Base-by-base conservation (phyloP, 2,329 filamentous ascomycete genomes). In the Triangularia verruculosa region DNA sequence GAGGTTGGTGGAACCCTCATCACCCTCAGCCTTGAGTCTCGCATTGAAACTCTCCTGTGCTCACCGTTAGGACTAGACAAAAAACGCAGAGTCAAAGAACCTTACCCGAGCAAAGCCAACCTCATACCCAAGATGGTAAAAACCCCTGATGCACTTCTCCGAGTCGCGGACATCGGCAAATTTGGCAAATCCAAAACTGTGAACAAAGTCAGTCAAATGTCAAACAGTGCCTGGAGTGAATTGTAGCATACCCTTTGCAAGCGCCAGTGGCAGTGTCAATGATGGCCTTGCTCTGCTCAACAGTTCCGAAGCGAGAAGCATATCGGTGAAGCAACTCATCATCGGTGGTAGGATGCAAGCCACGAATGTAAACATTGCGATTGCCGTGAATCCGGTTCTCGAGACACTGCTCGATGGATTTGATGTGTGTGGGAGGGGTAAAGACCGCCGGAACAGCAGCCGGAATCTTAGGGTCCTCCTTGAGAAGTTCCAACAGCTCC, bases 231-330 rank as follows among this genome's bases (percentile, higher is more conserved):
- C 25, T 58, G 65, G 51, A 57, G 64, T 15, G 13, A 53, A n/a
- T 20, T n/a, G 53, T 15, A 12, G 78, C 84, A 72, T 79, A 96
- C 95, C 95, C 95, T 80, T 99, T 99, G 86, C 95, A 99, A 67
- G 93, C 89, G 65, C 93, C 92, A 57, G 92, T 96, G 70, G 90
- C 89, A 59, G 93, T 89, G 78, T 99, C 96, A 73, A 99, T 96
- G 78, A 99, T 99, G 13, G 96, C 95, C 83, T 99, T 99, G 73
- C 93, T 97, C 69, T 93, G 96, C 79, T 97, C 92, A 63, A 99
- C 95, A 65, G 90, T 88, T 51, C 95, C 96, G 74, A 98, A 99
- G 58, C 94, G 91, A 70, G 86, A 83, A 52, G 94, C 90, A 78
- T 95, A 98, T 52, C 83, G 83, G 71, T 90, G 85, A 17, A 99